These are phyloP conservation scores for Neospora caninum DNA, from an alignment of 169 alveolate genomes.

Conservation along the genomic window DNA sequence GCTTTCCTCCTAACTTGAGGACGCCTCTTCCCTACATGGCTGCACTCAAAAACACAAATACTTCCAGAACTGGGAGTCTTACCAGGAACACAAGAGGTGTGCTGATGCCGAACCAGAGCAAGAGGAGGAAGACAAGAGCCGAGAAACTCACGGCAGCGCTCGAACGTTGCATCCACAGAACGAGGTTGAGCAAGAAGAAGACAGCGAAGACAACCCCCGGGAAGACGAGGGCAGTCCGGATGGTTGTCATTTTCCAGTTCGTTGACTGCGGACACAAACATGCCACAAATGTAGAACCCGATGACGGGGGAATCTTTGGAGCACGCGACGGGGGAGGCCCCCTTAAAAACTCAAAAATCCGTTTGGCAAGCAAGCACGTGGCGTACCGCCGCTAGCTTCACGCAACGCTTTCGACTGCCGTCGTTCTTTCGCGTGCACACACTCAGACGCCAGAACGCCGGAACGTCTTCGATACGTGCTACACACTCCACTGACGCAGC, in stretches of 20 bases:
- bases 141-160: conserved; percentile 76
- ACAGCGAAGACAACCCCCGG: conserved; percentile 80
- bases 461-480: no score
- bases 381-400: no score
- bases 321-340: no score
- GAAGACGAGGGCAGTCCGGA: conserved; percentile 76
- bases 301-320: background rate
- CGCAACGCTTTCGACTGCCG: no score
- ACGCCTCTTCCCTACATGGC: no score
- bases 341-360: no score
- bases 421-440: no score
- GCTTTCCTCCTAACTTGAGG: no score
- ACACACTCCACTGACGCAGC: no score
- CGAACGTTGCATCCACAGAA: conserved; percentile 72
- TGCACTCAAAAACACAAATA: no score
- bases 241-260: conserved; percentile 60
- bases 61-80: background rate
- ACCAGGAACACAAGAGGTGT: conserved; percentile 38
- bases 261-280: conserved; percentile 24
- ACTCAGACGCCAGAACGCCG: no score
- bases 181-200: conserved; percentile 78
- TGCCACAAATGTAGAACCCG: background rate
- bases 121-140: conserved; percentile 75
- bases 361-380: no score
- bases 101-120: conserved; percentile 81